A percentile compares a stretch with the other conserved stretches of the same genome.
Evolutionary conservation across 2,329 filamentous ascomycete genomes (phyloP).

Genomic region (Ophiostoma himal-ulmi): DNA sequence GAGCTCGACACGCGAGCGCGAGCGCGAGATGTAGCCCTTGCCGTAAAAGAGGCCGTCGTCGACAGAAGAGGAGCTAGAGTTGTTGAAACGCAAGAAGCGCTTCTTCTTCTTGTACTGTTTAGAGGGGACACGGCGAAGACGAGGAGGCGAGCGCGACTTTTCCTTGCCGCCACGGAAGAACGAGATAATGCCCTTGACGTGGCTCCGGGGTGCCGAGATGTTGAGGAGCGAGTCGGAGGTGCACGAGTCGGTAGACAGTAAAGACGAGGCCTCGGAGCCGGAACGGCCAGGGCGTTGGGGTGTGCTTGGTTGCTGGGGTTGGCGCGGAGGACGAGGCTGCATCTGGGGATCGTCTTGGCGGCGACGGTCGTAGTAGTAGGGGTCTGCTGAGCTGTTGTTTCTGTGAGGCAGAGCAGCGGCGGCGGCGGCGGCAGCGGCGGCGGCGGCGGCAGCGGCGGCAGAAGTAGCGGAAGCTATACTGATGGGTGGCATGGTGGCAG

Average conservation of each 20-base stretch:
- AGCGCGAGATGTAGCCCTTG: slow-evolving; percentile 39
- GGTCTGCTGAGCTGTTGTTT: background rate
- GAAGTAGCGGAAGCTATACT: background rate
- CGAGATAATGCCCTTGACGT: slow-evolving; percentile 33
- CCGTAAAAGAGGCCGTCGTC: slow-evolving; percentile 54
- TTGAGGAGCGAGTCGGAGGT: slow-evolving; percentile 34
- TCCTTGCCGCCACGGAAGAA: slow-evolving; percentile 30
- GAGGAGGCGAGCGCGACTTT: slow-evolving; percentile 10
- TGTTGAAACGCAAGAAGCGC: slow-evolving; percentile 46
- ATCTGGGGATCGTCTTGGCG: slow-evolving; percentile 15
- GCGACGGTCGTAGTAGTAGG: slow-evolving; percentile 19
- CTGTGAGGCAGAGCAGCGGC: background rate
- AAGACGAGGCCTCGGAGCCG: slow-evolving; percentile 31
- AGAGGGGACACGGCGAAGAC: slow-evolving; percentile 7
- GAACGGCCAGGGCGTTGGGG: slow-evolving; percentile 19
- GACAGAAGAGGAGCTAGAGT: slow-evolving; percentile 50
- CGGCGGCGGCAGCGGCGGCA: background rate
- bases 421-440: background rate
- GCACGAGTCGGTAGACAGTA: slow-evolving; percentile 31
- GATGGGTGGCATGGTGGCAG: background rate
- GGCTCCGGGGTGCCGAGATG: slow-evolving; percentile 32
- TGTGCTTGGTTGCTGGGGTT: slow-evolving; percentile 24
- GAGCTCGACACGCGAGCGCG: slow-evolving; percentile 21
- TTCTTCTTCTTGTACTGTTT: slow-evolving; percentile 30
- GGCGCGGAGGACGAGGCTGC: slow-evolving; percentile 24